These are phyloP conservation scores for Fusarium fujikuroi DNA, from an alignment of 2,329 filamentous ascomycete species.

Conservation along the genomic window DNA sequence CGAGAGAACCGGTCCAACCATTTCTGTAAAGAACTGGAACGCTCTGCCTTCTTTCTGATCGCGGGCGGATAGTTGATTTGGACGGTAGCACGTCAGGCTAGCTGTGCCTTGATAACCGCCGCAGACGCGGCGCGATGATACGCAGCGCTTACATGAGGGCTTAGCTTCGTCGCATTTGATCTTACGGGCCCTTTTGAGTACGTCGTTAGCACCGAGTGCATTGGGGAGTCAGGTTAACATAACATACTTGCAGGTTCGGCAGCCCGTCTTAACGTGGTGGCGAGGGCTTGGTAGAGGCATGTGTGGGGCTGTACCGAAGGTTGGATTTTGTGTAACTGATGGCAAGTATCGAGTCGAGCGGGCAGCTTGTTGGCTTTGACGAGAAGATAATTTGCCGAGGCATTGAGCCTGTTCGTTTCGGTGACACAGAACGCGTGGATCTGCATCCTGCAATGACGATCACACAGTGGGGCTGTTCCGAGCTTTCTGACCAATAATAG, in stretches of 20 bases:
- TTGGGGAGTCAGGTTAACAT: not conserved
- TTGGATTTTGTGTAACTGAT: not conserved
- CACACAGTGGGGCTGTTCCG: not conserved
- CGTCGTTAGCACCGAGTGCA: not conserved
- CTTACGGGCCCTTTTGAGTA: not conserved
- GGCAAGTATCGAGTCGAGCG: not conserved
- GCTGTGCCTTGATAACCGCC: not conserved
- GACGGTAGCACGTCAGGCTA: conserved; percentile 7
- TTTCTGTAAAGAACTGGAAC: conserved; percentile 23
- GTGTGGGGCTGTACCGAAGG: not conserved
- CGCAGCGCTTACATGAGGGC: not conserved
- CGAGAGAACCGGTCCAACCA: conserved; percentile 17
- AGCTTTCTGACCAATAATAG: not conserved
- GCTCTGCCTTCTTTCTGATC: conserved; percentile 15
- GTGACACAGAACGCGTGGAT: not conserved
- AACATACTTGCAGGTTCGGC: conserved; percentile 12
- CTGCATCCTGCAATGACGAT: not conserved
- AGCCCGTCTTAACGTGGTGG: not conserved
- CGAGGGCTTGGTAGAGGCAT: not conserved
- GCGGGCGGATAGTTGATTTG: conserved; percentile 2
- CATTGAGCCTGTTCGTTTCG: not conserved
- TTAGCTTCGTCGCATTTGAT: conserved; percentile 13
- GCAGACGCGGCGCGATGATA: conserved; percentile 7
- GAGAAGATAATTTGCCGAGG: not conserved
- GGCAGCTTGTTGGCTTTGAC: not conserved